Base-by-base conservation (phyloP, 1,284 basidiomycete genomes). In the Ustilago sp. region DNA sequence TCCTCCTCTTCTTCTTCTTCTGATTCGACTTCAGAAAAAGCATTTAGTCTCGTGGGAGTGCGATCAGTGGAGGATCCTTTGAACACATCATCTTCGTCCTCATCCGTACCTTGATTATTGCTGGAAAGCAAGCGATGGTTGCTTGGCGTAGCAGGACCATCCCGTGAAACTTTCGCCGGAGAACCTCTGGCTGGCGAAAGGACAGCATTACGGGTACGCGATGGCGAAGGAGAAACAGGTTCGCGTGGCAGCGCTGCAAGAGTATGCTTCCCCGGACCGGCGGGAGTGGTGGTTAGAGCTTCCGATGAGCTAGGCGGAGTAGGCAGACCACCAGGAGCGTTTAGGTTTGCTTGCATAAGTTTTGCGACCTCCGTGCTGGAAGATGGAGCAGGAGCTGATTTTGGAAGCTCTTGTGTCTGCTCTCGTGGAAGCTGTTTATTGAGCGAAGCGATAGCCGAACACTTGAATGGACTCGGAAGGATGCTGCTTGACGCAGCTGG, bases 291-390 rank as follows among this genome's bases (percentile, higher is more conserved):
- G 15, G 65, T 63, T 47, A 76, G n/a, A 2, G 62, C 64, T 36
- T 71, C 74, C 2, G 68, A 68, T 8, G 68, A 71, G 65, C 68
- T 71, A 0, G 74, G 74, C 3, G 74, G 74, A 23, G 74, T 76
- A 5, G 68, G 68, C 15, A 76, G 54, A 12, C 74, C 74, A 12
- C 74, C 74, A 12, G 68, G 68, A 28, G 74, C 64, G 34, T 71
- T 38, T 8, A 66, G 52, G 7, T 63, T 65, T 13, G 68, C 65
- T 45, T 68, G 64, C 0, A 50, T 23, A 23, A 43, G 51, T 52
- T 53, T 62, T 15, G 17, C 43, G 3, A 34, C 23, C 12, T 12
- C 52, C n/a, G 43, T 45, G 52, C 23, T 56, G 15, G 53, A 13
- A 48, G 56, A 8, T 28, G n/a, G 28, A 4, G 53, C 35, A 5